These are phyloP conservation scores for Macaranga tanarius DNA, from an alignment of 441 rosid species.

Conservation along the genomic window DNA sequence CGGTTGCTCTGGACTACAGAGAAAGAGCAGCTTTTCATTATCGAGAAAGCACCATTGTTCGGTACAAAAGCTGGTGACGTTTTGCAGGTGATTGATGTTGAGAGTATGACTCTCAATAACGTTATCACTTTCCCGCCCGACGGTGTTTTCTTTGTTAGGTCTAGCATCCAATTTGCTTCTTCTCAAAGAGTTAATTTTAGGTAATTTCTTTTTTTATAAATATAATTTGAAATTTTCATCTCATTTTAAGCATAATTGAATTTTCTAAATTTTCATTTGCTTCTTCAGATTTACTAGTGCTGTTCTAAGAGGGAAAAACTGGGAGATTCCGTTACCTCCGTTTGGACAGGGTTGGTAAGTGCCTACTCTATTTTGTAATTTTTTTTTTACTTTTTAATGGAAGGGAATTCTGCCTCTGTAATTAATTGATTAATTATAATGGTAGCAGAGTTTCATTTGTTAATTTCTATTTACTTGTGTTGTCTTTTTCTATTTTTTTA, in stretches of 20 bases:
- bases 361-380: too few relatives aligned
- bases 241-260: background rate
- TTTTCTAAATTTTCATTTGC: background rate
- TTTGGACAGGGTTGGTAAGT: constrained; percentile 93
- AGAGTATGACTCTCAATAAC: constrained; percentile 51
- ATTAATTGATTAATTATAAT: too few relatives aligned
- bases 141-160: constrained; percentile 88
- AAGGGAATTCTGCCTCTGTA: too few relatives aligned
- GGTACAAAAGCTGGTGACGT: constrained; percentile 80
- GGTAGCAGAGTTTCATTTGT: too few relatives aligned
- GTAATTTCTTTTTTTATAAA: constrained; percentile 26
- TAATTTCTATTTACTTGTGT: background rate
- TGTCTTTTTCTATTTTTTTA: background rate
- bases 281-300: constrained; percentile 67
- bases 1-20: constrained; percentile 91
- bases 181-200: constrained; percentile 82
- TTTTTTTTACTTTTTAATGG: too few relatives aligned
- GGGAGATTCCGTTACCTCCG: constrained; percentile 91
- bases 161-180: constrained; percentile 62
- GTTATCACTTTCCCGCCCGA: constrained; percentile 91
- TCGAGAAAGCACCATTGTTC: constrained; percentile 73
- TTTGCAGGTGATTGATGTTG: constrained; percentile 86
- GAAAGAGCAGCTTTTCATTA: constrained; percentile 89
- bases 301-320: constrained; percentile 58
- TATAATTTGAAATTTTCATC: background rate